Evolutionary conservation across 2,329 filamentous ascomycete genomes (phyloP).

Genomic region (Nemania abortiva): DNA sequence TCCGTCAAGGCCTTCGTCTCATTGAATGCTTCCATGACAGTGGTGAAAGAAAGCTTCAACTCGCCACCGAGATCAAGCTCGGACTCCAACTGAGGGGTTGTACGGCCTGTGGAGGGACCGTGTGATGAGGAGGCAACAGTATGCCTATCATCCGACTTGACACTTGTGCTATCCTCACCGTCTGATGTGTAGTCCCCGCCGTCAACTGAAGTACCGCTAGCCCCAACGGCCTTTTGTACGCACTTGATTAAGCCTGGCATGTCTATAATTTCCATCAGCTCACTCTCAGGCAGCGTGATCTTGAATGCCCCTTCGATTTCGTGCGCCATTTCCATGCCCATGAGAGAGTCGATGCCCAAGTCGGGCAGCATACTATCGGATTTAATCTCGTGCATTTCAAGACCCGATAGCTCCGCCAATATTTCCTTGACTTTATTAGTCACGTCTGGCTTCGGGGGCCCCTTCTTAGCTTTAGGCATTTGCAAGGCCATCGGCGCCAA

Average conservation of each 20-base stretch:
- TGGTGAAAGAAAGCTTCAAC: conserved; percentile 21
- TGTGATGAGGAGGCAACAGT: conserved; percentile 14
- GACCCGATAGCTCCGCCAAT: conserved; percentile 23
- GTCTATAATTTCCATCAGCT: conserved; percentile 24
- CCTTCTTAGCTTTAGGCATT: conserved; percentile 19
- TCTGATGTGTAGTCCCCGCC: conserved; percentile 19
- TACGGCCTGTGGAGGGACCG: conserved; percentile 17
- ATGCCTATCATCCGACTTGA: conserved; percentile 23
- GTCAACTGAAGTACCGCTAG: not conserved
- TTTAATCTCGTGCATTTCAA: conserved; percentile 23
- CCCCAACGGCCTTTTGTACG: conserved; percentile 21
- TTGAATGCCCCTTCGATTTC: conserved; percentile 57
- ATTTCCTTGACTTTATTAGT: conserved; percentile 15
- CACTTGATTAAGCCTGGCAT: conserved; percentile 15
- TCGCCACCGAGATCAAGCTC: conserved; percentile 18
- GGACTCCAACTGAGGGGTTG: conserved; percentile 2
- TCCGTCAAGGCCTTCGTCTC: conserved; percentile 49
- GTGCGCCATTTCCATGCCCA: conserved; percentile 61
- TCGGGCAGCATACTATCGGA: conserved; percentile 54
- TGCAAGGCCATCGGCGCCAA: conserved; percentile 4
- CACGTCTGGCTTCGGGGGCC: conserved; percentile 15
- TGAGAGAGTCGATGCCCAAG: conserved; percentile 63
- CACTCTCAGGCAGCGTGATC: conserved; percentile 16
- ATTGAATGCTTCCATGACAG: conserved; percentile 48
- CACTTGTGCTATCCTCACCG: conserved; percentile 21